These are phyloP conservation scores for Tausonia pullulans DNA, from an alignment of 1,284 basidiomycete species.

Conservation along the genomic window DNA sequence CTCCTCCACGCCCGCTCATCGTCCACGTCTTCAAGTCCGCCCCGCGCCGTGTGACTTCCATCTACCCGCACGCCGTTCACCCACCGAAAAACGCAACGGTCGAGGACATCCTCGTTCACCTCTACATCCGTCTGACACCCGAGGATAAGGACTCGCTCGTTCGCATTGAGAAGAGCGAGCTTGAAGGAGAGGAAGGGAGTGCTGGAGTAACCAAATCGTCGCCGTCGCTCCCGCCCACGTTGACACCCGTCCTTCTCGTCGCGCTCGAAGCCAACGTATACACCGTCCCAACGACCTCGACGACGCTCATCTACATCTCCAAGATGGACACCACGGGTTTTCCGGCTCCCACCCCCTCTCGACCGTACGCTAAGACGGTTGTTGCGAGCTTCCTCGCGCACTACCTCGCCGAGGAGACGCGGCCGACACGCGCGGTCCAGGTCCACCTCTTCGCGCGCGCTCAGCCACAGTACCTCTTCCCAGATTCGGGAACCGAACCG, in stretches of 20 bases:
- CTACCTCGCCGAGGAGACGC: constrained; percentile 55
- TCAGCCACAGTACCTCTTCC: constrained; percentile 87
- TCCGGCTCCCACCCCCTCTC: constrained; percentile 34
- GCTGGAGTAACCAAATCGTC: constrained; percentile 11
- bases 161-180: not conserved
- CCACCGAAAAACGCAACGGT: constrained; percentile 45
- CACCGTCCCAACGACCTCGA: constrained; percentile 54
- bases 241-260: constrained; percentile 48
- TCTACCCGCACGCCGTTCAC: constrained; percentile 60
- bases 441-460: constrained; percentile 85
- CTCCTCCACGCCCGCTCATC: constrained; percentile 49
- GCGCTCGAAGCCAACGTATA: constrained; percentile 78
- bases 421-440: constrained; percentile 52
- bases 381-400: constrained; percentile 55
- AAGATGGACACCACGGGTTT: constrained; percentile 92
- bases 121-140: constrained; percentile 34
- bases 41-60: constrained; percentile 48
- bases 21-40: constrained; percentile 62
- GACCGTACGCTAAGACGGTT: constrained; percentile 34
- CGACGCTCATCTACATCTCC: constrained; percentile 74
- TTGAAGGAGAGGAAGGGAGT: constrained; percentile 37
- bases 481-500: constrained; percentile 64
- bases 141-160: not conserved
- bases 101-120: constrained; percentile 63
- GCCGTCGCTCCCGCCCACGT: constrained; percentile 17